Conservation (phyloP, 2,329 filamentous ascomycete species). For the Cladosporium phlei region DNA sequence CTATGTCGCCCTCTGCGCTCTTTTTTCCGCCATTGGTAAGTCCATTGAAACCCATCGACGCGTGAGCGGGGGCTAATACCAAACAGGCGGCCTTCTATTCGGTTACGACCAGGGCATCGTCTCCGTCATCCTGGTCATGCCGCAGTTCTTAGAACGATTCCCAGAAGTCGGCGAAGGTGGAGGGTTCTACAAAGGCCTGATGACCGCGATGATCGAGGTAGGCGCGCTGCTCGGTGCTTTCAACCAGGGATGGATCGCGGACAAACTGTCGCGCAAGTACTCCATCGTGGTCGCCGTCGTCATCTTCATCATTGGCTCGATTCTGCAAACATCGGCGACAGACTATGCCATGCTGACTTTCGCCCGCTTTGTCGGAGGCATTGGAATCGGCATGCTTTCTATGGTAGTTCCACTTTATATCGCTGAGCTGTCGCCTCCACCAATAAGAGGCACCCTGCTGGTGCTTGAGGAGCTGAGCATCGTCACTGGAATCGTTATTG, state of each 20-base stretch:
- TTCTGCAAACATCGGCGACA: constrained; percentile 33
- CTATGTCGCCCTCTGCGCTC: constrained; percentile 24
- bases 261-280: constrained; percentile 42
- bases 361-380: constrained; percentile 30
- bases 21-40: constrained; percentile 9
- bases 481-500: constrained; percentile 46
- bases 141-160: constrained; percentile 40
- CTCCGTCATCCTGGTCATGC: constrained; percentile 42
- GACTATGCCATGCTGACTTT: constrained; percentile 30
- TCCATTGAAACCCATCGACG: background rate
- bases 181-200: constrained; percentile 37
- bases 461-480: constrained; percentile 48
- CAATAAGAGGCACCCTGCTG: constrained; percentile 39
- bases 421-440: constrained; percentile 32
- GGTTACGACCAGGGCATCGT: constrained; percentile 35
- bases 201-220: constrained; percentile 42
- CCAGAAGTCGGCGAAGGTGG: constrained; percentile 28
- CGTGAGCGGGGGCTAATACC: background rate
- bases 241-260: constrained; percentile 35
- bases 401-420: constrained; percentile 40
- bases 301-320: constrained; percentile 43
- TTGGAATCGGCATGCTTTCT: constrained; percentile 31
- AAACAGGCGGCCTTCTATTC: constrained; percentile 8
- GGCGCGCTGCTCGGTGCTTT: constrained; percentile 36
- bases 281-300: constrained; percentile 36